Conservation (phyloP, 2,329 filamentous ascomycete species). For the Incumbomyces lentus region DNA sequence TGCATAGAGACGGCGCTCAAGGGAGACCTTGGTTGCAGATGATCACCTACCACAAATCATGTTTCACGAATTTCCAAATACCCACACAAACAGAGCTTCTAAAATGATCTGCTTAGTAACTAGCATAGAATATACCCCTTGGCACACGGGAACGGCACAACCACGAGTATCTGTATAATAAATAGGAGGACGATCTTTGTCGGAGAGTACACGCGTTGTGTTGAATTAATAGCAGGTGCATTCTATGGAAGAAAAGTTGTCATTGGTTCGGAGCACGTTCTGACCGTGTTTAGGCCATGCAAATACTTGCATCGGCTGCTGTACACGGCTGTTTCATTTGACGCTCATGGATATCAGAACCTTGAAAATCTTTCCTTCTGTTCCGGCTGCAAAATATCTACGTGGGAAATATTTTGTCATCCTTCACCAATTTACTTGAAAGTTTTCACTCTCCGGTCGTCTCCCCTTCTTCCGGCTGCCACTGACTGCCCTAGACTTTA, state of each 20-base stretch:
- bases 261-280: too few relatives aligned
- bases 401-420: too few relatives aligned
- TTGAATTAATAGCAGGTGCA: not conserved
- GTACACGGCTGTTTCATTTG: too few relatives aligned
- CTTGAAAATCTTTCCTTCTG: too few relatives aligned
- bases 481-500: too few relatives aligned
- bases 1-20: not conserved
- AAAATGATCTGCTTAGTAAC: not conserved
- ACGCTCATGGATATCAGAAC: not conserved
- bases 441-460: too few relatives aligned
- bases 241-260: not conserved
- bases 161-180: slow-evolving; percentile 3
- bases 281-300: too few relatives aligned
- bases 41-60: not conserved
- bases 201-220: not conserved
- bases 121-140: slow-evolving; percentile 6
- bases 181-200: not conserved
- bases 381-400: too few relatives aligned
- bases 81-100: not conserved
- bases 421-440: too few relatives aligned
- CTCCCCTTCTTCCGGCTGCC: too few relatives aligned
- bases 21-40: not conserved
- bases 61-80: not conserved
- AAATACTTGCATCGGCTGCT: too few relatives aligned
- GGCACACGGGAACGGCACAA: not conserved